Conservation (phyloP, 257 asterid genomes). For the Asclepias syriaca region DNA sequence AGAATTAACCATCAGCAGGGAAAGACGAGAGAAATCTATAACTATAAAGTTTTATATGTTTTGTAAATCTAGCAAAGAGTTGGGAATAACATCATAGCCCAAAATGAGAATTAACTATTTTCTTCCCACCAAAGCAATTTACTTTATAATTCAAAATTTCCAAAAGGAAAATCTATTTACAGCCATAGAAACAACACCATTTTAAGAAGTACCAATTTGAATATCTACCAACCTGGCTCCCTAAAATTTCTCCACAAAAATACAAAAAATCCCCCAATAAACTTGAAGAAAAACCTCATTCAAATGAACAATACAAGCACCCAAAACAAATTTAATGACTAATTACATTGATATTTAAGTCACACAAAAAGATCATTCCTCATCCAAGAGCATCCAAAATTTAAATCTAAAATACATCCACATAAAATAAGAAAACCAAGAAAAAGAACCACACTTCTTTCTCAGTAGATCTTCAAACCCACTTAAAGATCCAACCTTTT, state of each 20-base stretch:
- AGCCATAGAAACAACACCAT: not conserved
- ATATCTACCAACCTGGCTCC: not conserved
- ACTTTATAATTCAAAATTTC: not conserved
- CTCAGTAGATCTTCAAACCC: slow-evolving; percentile 31
- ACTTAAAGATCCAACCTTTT: slow-evolving; percentile 38
- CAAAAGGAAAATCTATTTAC: not conserved
- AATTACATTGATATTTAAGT: not conserved
- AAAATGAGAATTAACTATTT: not conserved
- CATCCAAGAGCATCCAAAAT: slow-evolving; percentile 1
- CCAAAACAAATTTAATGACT: not conserved
- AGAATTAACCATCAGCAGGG: not conserved
- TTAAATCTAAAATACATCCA: slow-evolving; percentile 8
- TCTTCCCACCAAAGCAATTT: not conserved
- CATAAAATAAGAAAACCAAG: slow-evolving; percentile 14
- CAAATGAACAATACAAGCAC: not conserved
- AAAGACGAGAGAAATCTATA: not conserved
- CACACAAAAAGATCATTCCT: slow-evolving; percentile 1
- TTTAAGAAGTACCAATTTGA: not conserved
- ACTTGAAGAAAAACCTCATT: not conserved
- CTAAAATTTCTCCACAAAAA: slow-evolving; percentile 1
- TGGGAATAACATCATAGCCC: not conserved
- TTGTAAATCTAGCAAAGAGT: not conserved
- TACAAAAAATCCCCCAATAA: not conserved
- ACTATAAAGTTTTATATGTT: not conserved
- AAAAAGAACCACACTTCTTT: slow-evolving; percentile 9